Conservation (phyloP, 2,329 filamentous ascomycete genomes). For the Aspergillus fumigatus region DNA sequence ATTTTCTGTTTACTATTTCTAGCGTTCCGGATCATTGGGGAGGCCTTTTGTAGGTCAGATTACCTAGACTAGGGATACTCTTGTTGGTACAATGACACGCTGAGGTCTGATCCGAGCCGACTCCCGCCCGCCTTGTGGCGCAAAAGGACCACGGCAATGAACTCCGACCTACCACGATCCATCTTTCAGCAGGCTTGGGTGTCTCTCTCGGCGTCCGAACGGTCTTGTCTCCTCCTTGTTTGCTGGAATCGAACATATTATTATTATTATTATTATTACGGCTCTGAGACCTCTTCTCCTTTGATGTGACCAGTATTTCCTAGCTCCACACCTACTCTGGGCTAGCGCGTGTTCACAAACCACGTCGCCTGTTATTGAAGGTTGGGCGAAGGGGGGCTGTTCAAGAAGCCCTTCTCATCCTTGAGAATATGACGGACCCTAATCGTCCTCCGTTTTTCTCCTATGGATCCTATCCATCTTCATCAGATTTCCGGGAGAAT, state of each 20-base stretch:
- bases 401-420: conserved; percentile 7
- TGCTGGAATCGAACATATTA: not conserved
- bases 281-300: not conserved
- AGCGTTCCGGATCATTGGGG: not conserved
- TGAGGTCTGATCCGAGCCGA: not conserved
- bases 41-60: not conserved
- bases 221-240: not conserved
- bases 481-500: conserved; percentile 14
- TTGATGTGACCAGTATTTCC: not conserved
- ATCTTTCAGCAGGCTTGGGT: not conserved
- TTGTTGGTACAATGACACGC: not conserved
- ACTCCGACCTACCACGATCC: conserved; percentile 16
- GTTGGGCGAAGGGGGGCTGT: conserved; percentile 7
- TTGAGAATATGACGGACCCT: conserved; percentile 18
- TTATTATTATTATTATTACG: not conserved
- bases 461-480: conserved; percentile 10
- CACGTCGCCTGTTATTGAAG: conserved; percentile 3
- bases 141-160: conserved; percentile 7
- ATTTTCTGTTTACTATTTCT: not conserved
- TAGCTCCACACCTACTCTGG: conserved; percentile 2
- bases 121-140: conserved; percentile 3
- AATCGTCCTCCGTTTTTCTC: conserved; percentile 14
- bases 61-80: not conserved
- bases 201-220: conserved; percentile 1
- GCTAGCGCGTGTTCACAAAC: conserved; percentile 8